These are phyloP conservation scores for Eucalyptus polyanthemos DNA, from an alignment of 345 rosid genomes.

Conservation along the genomic window DNA sequence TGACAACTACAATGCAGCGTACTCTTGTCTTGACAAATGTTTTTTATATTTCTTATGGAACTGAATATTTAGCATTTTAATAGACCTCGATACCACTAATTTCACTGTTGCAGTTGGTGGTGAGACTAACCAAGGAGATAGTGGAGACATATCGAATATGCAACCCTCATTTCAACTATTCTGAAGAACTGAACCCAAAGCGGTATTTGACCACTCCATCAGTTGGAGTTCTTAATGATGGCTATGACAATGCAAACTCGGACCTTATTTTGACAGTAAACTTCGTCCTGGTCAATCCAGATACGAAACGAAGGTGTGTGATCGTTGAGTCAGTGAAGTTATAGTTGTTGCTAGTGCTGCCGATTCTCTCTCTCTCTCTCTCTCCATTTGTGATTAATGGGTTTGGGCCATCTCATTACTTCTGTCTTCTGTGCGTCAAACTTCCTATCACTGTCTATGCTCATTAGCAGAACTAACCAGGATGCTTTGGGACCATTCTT, in stretches of 20 bases:
- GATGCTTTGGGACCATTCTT: neutral
- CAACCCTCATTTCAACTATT: slow-evolving; percentile 82
- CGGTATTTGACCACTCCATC: slow-evolving; percentile 95
- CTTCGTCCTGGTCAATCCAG: slow-evolving; percentile 54
- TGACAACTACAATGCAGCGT: neutral
- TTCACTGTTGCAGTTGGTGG: slow-evolving; percentile 60
- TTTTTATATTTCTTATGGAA: neutral
- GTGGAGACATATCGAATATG: slow-evolving; percentile 84
- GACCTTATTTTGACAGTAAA: slow-evolving; percentile 92
- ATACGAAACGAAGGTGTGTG: slow-evolving; percentile 74
- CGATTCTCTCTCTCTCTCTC: neutral
- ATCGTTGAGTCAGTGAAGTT: neutral
- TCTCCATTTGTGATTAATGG: neutral
- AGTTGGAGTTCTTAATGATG: slow-evolving; percentile 84
- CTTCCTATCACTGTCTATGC: neutral
- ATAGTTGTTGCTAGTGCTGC: neutral
- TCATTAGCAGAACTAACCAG: neutral
- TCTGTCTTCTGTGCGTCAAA: neutral
- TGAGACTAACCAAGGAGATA: slow-evolving; percentile 74
- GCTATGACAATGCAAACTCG: slow-evolving; percentile 87
- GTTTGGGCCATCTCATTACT: neutral
- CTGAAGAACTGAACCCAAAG: slow-evolving; percentile 90
- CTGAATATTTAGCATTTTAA: neutral
- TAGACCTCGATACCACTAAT: neutral
- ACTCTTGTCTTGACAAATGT: neutral